A percentile compares a stretch with the other conserved stretches of the same genome.
phyloP scores from a whole-genome alignment of 352 stramenopile species.

The Globisporangium paddicum region DNA sequence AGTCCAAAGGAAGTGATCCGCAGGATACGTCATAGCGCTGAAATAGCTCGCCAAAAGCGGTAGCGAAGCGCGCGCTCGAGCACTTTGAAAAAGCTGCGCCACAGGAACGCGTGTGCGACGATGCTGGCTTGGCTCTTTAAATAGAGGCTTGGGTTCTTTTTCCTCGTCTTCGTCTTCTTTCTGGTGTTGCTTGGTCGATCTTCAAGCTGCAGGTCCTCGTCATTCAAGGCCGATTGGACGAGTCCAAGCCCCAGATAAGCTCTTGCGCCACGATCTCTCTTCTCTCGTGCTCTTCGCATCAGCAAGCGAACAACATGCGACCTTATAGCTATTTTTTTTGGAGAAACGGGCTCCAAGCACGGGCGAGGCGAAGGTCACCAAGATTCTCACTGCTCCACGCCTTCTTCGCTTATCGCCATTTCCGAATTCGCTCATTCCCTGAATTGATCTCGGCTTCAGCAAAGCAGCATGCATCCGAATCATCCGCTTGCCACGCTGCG shows the following conservation, averaged over 20 bases:
- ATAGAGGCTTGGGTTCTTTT: background rate
- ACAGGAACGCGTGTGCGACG: background rate
- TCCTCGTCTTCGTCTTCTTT: background rate
- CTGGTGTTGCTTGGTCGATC: background rate
- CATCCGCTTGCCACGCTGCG: background rate
- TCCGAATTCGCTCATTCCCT: background rate
- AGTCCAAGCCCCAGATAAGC: background rate
- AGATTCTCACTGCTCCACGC: background rate
- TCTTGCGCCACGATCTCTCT: background rate
- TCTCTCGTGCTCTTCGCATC: background rate
- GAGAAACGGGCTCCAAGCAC: background rate
- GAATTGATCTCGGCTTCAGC: background rate
- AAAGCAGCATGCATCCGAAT: background rate
- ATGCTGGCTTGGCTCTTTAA: background rate
- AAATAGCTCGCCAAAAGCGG: slow-evolving; percentile 1
- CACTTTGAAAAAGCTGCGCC: too few species aligned
- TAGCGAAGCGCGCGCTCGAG: too few species aligned
- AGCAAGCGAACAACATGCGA: background rate
- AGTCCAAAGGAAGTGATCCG: background rate
- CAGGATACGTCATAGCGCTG: background rate
- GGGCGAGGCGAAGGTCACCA: background rate
- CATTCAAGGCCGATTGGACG: background rate
- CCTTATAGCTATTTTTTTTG: background rate
- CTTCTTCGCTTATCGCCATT: background rate
- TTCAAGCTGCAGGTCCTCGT: background rate